Base-by-base conservation (phyloP, 202 grass and related monocot species). In the Elaeis oleifera region DNA sequence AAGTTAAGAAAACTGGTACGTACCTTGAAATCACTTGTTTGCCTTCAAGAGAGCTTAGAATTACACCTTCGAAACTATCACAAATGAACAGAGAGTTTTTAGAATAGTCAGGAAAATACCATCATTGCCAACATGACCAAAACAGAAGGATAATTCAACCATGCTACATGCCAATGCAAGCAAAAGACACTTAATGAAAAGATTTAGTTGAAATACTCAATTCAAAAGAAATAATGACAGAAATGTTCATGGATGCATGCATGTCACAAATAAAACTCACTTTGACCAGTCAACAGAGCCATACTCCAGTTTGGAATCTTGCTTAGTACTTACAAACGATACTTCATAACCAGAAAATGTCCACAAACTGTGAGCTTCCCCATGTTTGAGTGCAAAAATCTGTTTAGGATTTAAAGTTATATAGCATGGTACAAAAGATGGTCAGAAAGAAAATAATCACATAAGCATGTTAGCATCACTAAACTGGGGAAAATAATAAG, bases 1-100 rank as follows among this genome's bases (percentile, higher is more conserved):
- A 56, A 22, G 25, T 48, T 5, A 19, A 24, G 36, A 63, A 61
- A 74, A 67, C 26, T 28, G 22, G 51, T 28, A 48, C 59, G 74
- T 82, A 92, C 94, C 90, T 84, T 7, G 84, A 79, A 58, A 97
- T 64, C 49, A 89, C 77, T 53, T 67, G 74, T 85, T 81, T 86
- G 28, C 84, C 85, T 79, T 89, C 79, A 53, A 92, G 84, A 69
- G 88, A 97, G 61, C 74, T 88, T 62, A 97, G 22, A 39, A 97
- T 64, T 31, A 89, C 73, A 71, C 79, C 82, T 71, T 82, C 79
- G 67, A 77, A 97, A 64, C 94, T 97, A 78, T 23, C 8, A 17
- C 18, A 66, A 21, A 9, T 51, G 15, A 56, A 11, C 63, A 68
- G 61, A 55, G 5, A 54, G 67, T 64, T 69, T 74, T 48, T 55